Evolutionary conservation across 2,329 filamentous ascomycete species (phyloP), one percentile per base, ranked within the genome.

Genomic region (Mycocentrospora acerina): DNA sequence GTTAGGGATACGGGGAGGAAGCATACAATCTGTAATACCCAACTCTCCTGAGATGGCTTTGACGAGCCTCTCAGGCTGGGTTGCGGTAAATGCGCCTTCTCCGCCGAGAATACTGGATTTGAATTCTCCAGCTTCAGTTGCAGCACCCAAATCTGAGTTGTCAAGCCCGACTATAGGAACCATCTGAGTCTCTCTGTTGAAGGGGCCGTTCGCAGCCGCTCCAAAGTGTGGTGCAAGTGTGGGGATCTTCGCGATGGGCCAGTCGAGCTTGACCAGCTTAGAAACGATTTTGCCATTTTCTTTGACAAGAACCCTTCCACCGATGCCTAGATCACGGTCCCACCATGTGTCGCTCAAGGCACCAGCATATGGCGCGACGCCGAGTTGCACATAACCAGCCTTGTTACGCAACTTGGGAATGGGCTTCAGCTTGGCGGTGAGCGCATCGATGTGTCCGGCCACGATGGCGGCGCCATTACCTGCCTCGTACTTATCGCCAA

Each of bases 221-320:
- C 93, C 93, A 58, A 98, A 97, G 69, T 98, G 93, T 40, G 90
- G 90, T 17, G 93, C 93, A 13, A 98, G 78, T 0, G 90, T 95
- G 6, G 93, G 90, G 43, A 97, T 86, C 45, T 86, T 82, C 31
- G 93, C 93, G 71, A 98, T 69, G 2, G 93, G 91, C 88, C 90
- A 96, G 64, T 85, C 88, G 34, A 97, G 76, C 73, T 95, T 95
- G 46, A 96, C 90, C 30, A 97, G 77, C 72, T 84, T 88, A 19
- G 80, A 83, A 15, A 79, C 76, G 24, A 94, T 88, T 77, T 91
- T 94, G 52, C 85, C 85, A 4, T 76, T 64, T 54, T 95, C 84
- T 48, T 83, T 86, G 30, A 97, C 83, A 32, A 97, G 76, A 4
- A 97, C 91, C 29, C 90, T 79, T 26, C 93, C 93, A 49, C 90